Conservation (phyloP, 306 rosid species). For the Corylus americana region DNA sequence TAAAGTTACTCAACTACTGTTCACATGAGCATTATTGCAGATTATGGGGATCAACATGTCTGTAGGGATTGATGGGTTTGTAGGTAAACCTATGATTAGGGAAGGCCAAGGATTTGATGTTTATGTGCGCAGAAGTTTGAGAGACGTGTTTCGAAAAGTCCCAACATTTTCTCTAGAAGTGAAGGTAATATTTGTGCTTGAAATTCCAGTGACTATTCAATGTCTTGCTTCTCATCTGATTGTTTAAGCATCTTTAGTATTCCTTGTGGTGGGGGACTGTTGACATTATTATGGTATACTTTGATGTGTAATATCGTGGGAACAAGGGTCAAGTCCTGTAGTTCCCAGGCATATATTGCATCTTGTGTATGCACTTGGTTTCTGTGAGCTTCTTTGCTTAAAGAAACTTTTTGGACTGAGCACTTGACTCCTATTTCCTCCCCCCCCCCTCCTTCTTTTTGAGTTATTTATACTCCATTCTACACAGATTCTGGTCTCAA, state of each 20-base stretch:
- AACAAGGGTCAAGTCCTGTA: background rate
- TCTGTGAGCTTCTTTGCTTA: background rate
- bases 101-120: slow-evolving; percentile 90
- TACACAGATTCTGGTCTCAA: background rate
- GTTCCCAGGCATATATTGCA: background rate
- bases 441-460: background rate
- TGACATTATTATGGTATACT: background rate
- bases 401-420: background rate
- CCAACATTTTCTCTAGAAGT: slow-evolving; percentile 93
- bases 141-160: slow-evolving; percentile 92
- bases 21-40: slow-evolving; percentile 52
- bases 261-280: background rate
- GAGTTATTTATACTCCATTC: background rate
- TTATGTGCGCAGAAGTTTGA: slow-evolving; percentile 88
- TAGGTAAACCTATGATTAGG: slow-evolving; percentile 91
- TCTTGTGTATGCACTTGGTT: background rate
- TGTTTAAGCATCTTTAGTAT: slow-evolving; percentile 4
- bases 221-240: background rate
- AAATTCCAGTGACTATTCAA: slow-evolving; percentile 8
- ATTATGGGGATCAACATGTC: slow-evolving; percentile 90
- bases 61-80: slow-evolving; percentile 72
- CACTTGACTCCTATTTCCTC: background rate
- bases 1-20: slow-evolving; percentile 16
- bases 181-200: slow-evolving; percentile 50
- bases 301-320: background rate